These are phyloP conservation scores for Elaeis oleifera DNA, from an alignment of 202 grass and related monocot species.

Conservation along the genomic window DNA sequence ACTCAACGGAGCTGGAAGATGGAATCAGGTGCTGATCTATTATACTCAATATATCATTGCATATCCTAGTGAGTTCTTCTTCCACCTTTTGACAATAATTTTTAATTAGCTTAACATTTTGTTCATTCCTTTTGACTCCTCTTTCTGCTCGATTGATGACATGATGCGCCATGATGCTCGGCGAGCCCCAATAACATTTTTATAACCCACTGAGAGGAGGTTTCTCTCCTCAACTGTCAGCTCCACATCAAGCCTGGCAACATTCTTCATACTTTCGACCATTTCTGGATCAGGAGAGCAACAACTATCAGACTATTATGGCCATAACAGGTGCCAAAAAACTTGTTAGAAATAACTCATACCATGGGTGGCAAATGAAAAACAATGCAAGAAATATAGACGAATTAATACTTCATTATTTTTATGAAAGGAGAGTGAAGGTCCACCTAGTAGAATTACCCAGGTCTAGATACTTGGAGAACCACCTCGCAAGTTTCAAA, in stretches of 20 bases:
- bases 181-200: slow-evolving; percentile 25
- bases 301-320: too few species aligned
- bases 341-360: too few species aligned
- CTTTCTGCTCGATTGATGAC: slow-evolving; percentile 29
- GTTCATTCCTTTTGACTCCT: slow-evolving; percentile 23
- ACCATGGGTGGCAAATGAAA: too few species aligned
- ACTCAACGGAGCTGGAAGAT: not conserved
- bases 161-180: slow-evolving; percentile 27
- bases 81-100: slow-evolving; percentile 25
- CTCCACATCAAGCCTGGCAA: slow-evolving; percentile 23
- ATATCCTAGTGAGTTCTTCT: slow-evolving; percentile 25
- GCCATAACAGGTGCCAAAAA: too few species aligned
- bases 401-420: too few species aligned
- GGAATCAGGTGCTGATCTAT: slow-evolving; percentile 30
- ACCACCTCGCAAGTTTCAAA: too few species aligned
- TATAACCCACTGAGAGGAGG: slow-evolving; percentile 27
- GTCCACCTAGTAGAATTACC: too few species aligned
- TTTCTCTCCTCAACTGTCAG: slow-evolving; percentile 33
- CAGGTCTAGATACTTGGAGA: too few species aligned
- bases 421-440: too few species aligned
- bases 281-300: slow-evolving; percentile 20
- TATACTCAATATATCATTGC: slow-evolving; percentile 27
- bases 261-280: slow-evolving; percentile 33
- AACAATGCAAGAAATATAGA: too few species aligned
- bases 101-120: slow-evolving; percentile 19